Percentiles rank a stretch among this genome's conserved stretches.
phyloP scores from a whole-genome alignment of 192 early-diverging fungal genomes.

The Paraglomus occultum region DNA sequence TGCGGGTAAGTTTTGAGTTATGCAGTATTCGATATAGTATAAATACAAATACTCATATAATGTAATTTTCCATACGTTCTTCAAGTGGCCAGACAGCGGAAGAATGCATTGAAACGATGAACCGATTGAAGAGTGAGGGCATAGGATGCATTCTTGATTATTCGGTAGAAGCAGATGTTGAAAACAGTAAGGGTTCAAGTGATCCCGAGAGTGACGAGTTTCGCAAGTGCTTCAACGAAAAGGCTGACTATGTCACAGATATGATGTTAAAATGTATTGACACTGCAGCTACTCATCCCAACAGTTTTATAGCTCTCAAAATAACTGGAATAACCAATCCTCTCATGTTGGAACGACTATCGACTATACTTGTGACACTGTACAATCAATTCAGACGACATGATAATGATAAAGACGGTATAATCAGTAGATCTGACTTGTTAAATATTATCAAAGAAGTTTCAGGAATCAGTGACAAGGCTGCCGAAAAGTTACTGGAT shows the following conservation, averaged over 20 bases:
- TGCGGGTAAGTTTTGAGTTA: slow-evolving; percentile 57
- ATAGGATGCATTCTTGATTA: slow-evolving; percentile 89
- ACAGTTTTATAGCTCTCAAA: slow-evolving; percentile 84
- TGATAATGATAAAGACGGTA: slow-evolving; percentile 37
- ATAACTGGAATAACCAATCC: slow-evolving; percentile 83
- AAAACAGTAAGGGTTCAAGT: slow-evolving; percentile 48
- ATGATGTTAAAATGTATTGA: slow-evolving; percentile 72
- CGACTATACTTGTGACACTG: slow-evolving; percentile 49
- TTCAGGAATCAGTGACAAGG: slow-evolving; percentile 27
- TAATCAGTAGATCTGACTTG: slow-evolving; percentile 38
- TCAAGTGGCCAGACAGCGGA: slow-evolving; percentile 81
- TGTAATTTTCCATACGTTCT: slow-evolving; percentile 27
- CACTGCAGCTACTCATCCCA: slow-evolving; percentile 61
- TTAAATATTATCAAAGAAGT: slow-evolving; percentile 35
- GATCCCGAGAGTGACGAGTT: slow-evolving; percentile 43
- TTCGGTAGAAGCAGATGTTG: slow-evolving; percentile 84
- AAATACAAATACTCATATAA: background rate
- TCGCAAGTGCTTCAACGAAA: slow-evolving; percentile 54
- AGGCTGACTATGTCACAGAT: slow-evolving; percentile 64
- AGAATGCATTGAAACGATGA: slow-evolving; percentile 85
- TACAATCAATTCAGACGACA: slow-evolving; percentile 47
- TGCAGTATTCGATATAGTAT: no score
- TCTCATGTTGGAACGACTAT: slow-evolving; percentile 69
- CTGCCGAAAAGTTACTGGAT: slow-evolving; percentile 42
- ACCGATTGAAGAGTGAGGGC: slow-evolving; percentile 51